Percentiles rank a stretch among this genome's conserved stretches.
Evolutionary conservation across 1,284 basidiomycete genomes (phyloP).

Genomic region (Malassezia equina): DNA sequence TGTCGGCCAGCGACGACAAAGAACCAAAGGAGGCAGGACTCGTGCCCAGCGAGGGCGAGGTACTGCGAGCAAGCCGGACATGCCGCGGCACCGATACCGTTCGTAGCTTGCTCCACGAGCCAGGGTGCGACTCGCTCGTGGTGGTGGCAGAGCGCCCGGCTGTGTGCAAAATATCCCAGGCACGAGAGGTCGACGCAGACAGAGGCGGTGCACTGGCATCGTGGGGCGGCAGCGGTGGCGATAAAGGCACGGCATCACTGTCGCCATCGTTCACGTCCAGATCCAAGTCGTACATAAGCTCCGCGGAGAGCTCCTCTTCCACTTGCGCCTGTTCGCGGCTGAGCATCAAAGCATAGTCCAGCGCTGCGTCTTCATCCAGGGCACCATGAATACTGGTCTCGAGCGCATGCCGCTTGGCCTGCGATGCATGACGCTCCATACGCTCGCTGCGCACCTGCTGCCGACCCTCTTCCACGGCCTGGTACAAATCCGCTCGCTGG

Average conservation of each 20-base stretch:
- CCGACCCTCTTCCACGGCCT: constrained; percentile 33
- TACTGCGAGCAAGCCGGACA: constrained; percentile 20
- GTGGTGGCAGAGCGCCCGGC: constrained; percentile 16
- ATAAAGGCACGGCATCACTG: constrained; percentile 9
- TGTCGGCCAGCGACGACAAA: constrained; percentile 1
- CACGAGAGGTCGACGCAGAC: constrained; percentile 23
- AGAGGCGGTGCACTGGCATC: not conserved
- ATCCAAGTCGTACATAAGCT: constrained; percentile 13
- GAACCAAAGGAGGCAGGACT: constrained; percentile 1
- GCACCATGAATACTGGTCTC: constrained; percentile 56
- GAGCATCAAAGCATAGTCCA: constrained; percentile 74
- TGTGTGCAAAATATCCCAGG: constrained; percentile 36
- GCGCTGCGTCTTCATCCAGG: constrained; percentile 63
- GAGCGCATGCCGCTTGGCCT: constrained; percentile 50
- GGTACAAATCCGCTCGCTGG: constrained; percentile 28
- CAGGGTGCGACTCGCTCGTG: constrained; percentile 18
- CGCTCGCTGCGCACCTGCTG: constrained; percentile 54
- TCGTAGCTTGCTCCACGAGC: constrained; percentile 30
- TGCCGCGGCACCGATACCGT: constrained; percentile 29
- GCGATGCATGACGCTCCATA: constrained; percentile 58
- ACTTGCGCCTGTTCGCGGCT: constrained; percentile 60
- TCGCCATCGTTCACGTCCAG: constrained; percentile 8
- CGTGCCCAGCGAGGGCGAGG: constrained; percentile 4
- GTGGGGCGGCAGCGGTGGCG: not conserved
- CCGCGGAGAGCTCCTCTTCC: constrained; percentile 9